These are phyloP conservation scores for Ogataea parapolymorpha DNA, from an alignment of 805 yeast genomes.

Conservation along the genomic window DNA sequence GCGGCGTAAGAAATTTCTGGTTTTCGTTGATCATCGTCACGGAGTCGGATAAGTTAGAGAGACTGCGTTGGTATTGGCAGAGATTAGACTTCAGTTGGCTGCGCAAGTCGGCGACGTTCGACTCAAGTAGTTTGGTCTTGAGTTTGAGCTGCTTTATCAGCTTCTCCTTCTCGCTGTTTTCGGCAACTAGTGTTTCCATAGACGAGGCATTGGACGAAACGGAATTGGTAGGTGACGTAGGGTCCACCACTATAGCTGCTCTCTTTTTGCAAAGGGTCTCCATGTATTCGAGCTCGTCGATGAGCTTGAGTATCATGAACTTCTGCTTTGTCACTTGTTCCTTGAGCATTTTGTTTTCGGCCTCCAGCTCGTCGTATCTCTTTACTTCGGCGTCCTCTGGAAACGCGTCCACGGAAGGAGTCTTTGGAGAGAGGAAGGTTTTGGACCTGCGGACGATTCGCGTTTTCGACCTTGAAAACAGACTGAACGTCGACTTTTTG, in stretches of 20 bases:
- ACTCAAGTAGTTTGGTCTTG: slow-evolving; percentile 6
- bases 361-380: slow-evolving; percentile 21
- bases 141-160: slow-evolving; percentile 7
- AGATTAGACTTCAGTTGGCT: slow-evolving; percentile 12
- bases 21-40: slow-evolving; percentile 21
- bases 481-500: slow-evolving; percentile 2
- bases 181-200: slow-evolving; percentile 12
- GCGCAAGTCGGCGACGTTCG: slow-evolving; percentile 17
- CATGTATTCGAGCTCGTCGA: slow-evolving; percentile 20
- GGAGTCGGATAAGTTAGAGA: slow-evolving; percentile 20
- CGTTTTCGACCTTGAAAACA: slow-evolving; percentile 12
- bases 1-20: slow-evolving; percentile 14
- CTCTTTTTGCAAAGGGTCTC: slow-evolving; percentile 1
- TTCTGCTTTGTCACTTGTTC: slow-evolving; percentile 30
- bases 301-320: slow-evolving; percentile 20
- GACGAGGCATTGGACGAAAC: slow-evolving; percentile 13
- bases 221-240: slow-evolving; percentile 7
- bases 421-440: not conserved
- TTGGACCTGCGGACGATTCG: slow-evolving; percentile 1
- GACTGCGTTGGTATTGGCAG: slow-evolving; percentile 16
- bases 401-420: not conserved
- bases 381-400: not conserved
- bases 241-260: slow-evolving; percentile 2
- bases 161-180: slow-evolving; percentile 6
- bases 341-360: slow-evolving; percentile 21